Percentiles rank a stretch among this genome's conserved stretches.
These are phyloP conservation scores for Ormosia semicastrata DNA, from an alignment of 306 rosid species.

Conservation along the genomic window DNA sequence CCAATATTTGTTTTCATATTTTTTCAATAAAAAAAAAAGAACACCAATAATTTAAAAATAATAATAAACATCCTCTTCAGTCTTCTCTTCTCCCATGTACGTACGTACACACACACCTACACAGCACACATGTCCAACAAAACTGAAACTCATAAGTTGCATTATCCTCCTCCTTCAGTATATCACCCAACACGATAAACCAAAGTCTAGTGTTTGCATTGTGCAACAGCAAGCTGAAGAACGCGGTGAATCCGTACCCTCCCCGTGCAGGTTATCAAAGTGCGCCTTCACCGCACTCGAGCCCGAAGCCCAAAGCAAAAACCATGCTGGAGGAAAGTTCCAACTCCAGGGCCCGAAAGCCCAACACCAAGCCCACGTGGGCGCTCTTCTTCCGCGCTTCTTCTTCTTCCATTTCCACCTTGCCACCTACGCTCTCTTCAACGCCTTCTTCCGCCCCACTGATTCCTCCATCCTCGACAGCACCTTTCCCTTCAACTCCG, in stretches of 20 bases:
- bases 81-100: neutral
- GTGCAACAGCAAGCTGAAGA: neutral
- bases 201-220: neutral
- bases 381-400: too few relatives aligned
- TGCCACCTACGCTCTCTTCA: slow-evolving; percentile 43
- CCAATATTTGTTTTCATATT: neutral
- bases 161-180: neutral
- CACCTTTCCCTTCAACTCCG: slow-evolving; percentile 25
- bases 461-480: neutral
- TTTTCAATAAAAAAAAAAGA: neutral
- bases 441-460: slow-evolving; percentile 30
- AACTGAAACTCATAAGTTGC: neutral
- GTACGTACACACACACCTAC: neutral
- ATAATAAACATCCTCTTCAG: neutral
- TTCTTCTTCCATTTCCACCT: neutral
- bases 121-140: neutral
- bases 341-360: neutral
- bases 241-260: neutral
- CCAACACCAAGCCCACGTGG: neutral
- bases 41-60: neutral
- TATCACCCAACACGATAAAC: neutral
- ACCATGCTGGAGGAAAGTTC: neutral
- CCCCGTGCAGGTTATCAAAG: neutral
- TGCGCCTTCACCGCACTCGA: neutral
- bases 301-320: neutral